Evolutionary conservation across 495 filamentous ascomycete genomes (phyloP).

Genomic region (Achaetomiella virescens): DNA sequence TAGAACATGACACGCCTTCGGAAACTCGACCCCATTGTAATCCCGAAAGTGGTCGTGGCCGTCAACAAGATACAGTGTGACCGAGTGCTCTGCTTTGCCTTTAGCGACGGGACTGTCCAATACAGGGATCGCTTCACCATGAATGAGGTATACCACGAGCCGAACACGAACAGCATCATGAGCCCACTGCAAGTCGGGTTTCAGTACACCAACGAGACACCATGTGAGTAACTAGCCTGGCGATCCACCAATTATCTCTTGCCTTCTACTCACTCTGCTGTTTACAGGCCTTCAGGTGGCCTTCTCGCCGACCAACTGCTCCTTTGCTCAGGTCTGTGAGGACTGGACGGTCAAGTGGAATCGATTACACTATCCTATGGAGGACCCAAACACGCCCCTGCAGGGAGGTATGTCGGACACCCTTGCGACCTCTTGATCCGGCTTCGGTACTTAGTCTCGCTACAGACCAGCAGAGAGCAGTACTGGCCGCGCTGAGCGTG

Average conservation of each 20-base stretch:
- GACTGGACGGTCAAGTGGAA: conserved; percentile 61
- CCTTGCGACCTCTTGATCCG: background rate
- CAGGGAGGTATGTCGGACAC: conserved; percentile 38
- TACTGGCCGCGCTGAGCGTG: conserved; percentile 35
- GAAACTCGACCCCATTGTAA: conserved; percentile 56
- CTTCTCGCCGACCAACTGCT: conserved; percentile 69
- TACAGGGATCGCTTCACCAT: conserved; percentile 70
- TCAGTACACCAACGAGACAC: conserved; percentile 48
- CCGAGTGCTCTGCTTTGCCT: conserved; percentile 59
- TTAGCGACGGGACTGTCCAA: conserved; percentile 70
- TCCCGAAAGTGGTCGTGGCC: conserved; percentile 63
- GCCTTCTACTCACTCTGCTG: conserved; percentile 9
- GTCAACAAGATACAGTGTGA: conserved; percentile 60
- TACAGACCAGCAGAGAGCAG: conserved; percentile 35
- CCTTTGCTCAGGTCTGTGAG: conserved; percentile 56
- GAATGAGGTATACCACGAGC: conserved; percentile 54
- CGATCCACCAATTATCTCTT: background rate
- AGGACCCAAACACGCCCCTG: conserved; percentile 33
- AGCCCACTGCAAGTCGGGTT: conserved; percentile 69
- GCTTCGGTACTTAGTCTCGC: background rate
- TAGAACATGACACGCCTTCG: conserved; percentile 57
- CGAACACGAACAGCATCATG: conserved; percentile 57
- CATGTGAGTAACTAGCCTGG: conserved; percentile 34
- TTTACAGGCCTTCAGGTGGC: conserved; percentile 55
- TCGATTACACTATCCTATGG: conserved; percentile 50